phyloP scores from a whole-genome alignment of 2,329 filamentous ascomycete genomes.

The Diaporthe sp. region DNA sequence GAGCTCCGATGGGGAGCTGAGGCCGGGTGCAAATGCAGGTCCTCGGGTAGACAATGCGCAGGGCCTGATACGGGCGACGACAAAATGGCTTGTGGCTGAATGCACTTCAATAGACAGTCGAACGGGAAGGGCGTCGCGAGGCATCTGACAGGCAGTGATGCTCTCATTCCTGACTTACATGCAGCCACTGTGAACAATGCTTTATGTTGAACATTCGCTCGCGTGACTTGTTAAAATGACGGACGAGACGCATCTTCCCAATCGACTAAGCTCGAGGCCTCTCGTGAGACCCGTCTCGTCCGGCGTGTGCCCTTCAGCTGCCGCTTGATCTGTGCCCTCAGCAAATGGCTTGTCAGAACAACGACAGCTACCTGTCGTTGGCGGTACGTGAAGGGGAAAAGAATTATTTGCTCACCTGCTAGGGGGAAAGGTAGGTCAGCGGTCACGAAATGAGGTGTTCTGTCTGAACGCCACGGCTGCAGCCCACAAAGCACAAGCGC shows the following conservation, averaged over 20 bases:
- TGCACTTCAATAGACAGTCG: not conserved
- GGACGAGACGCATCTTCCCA: no score
- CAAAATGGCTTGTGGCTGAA: not conserved
- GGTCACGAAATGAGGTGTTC: not conserved
- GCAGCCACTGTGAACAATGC: not conserved
- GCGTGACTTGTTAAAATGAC: not conserved
- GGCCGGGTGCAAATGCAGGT: not conserved
- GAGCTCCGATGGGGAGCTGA: not conserved
- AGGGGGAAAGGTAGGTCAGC: not conserved
- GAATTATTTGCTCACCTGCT: not conserved
- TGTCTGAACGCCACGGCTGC: constrained; percentile 3
- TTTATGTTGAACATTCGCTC: not conserved
- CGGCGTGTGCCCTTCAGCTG: not conserved
- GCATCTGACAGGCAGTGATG: not conserved
- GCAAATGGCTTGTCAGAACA: not conserved
- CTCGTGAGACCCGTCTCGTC: not conserved
- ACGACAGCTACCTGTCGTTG: not conserved
- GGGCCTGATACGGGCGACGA: not conserved
- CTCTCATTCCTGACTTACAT: not conserved
- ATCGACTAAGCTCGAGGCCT: not conserved
- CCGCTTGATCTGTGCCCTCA: not conserved
- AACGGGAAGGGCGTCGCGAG: not conserved
- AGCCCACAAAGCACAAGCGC: not conserved
- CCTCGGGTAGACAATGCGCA: not conserved
- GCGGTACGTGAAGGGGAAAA: not conserved